Evolutionary conservation across 2,329 filamentous ascomycete genomes (phyloP), one percentile per base, ranked within the genome.

Genomic region (Trichoderma pleuroti): DNA sequence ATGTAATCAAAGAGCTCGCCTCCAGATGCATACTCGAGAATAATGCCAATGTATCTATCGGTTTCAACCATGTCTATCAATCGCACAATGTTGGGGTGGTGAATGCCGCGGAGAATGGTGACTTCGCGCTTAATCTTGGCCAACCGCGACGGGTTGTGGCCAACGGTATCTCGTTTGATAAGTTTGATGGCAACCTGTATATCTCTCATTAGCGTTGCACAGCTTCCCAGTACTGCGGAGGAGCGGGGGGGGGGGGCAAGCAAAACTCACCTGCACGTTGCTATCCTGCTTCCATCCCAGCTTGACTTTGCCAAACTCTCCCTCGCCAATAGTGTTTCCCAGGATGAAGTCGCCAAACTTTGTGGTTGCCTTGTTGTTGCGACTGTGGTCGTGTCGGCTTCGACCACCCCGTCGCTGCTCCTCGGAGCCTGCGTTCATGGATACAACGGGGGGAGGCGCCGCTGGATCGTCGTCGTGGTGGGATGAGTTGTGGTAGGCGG

Each of bases 1-100:
- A 99, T 99, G 82, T 98, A 97, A 82, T 99, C 96, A 81, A 99
- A 99, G 3, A 99, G 88, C 81, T 99, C 96, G 72, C 96, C 96
- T 24, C 96, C 96, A 0, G 96, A 99, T 6, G 96, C 96, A 79
- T 99, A 99, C 82, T 99, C 96, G 76, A 99, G 88, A 76, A 99
- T 97, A 77, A 99, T 98, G 74, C 96, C 96, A 81, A 98, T 99
- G 76, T 98, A 94, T 74, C 93, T 90, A 78, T 98, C 94, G 0
- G 96, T 98, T 82, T 98, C 95, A 34, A 98, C 94, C 93, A 99
- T 98, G 82, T 99, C 97, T 81, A 98, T 95, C 65, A 99, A 85
- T 72, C 93, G 91, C 67, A 99, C 96, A 79, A 99, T 99, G 80
- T 99, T 99, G 24, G 95, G 94, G 81, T 99, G 96, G 52, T 94